phyloP scores from a whole-genome alignment of 192 early-diverging fungal genomes.

The Rhizophlyctis rosea region DNA sequence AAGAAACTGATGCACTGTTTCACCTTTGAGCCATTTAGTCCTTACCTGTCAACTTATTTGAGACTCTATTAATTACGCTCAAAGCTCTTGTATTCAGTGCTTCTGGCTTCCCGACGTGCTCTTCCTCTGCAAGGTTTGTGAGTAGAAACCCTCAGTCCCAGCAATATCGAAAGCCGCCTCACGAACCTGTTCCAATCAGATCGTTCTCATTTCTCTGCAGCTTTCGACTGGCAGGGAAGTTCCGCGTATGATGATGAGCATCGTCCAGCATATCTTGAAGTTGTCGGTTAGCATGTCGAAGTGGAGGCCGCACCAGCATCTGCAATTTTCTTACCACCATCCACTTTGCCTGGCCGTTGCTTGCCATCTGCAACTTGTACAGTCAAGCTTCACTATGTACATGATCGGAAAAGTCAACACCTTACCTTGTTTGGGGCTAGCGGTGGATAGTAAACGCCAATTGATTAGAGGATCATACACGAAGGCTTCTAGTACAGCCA shows the following conservation, averaged over 20 bases:
- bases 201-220: slow-evolving; percentile 53
- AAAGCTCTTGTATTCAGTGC: slow-evolving; percentile 75
- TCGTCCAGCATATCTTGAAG: slow-evolving; percentile 35
- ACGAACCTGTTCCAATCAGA: slow-evolving; percentile 31
- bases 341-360: slow-evolving; percentile 28
- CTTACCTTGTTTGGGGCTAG: slow-evolving; percentile 44
- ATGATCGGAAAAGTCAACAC: not conserved
- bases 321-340: slow-evolving; percentile 15
- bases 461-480: slow-evolving; percentile 96
- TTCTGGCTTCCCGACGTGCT: slow-evolving; percentile 52
- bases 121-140: slow-evolving; percentile 33
- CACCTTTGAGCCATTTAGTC: not conserved
- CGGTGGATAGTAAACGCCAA: slow-evolving; percentile 70
- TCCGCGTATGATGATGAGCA: slow-evolving; percentile 22
- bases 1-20: not conserved
- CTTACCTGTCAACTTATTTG: slow-evolving; percentile 84
- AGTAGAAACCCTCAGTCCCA: not conserved
- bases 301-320: not conserved
- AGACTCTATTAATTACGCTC: slow-evolving; percentile 82
- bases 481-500: slow-evolving; percentile 98
- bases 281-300: not conserved
- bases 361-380: slow-evolving; percentile 17
- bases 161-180: not conserved
- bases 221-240: slow-evolving; percentile 44
- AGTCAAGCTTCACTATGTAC: not conserved